Evolutionary conservation across 768 basidiomycete species (phyloP).

Genomic region (Termitomyces heimii): DNA sequence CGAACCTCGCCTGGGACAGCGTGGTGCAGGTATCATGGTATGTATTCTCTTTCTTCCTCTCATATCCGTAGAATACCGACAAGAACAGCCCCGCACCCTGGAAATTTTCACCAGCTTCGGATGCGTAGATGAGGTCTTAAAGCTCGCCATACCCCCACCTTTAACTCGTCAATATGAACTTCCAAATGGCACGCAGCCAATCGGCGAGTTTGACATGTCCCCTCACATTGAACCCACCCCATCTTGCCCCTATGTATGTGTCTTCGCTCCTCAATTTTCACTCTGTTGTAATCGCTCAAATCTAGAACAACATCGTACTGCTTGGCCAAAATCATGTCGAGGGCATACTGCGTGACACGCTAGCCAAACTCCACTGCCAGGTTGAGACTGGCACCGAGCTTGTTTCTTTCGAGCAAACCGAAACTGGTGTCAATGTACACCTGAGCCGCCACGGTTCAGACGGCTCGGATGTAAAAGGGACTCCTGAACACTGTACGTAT

Average conservation of each 20-base stretch:
- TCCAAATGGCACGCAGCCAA: constrained; percentile 20
- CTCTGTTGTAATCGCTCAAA: background rate
- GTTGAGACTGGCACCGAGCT: constrained; percentile 44
- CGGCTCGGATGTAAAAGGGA: constrained; percentile 10
- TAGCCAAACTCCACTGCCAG: constrained; percentile 24
- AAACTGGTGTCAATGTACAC: constrained; percentile 28
- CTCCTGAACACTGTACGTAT: constrained; percentile 22
- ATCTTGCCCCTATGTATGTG: constrained; percentile 27
- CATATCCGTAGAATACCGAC: background rate
- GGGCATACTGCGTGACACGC: constrained; percentile 27
- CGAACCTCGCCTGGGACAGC: constrained; percentile 27
- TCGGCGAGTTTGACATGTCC: constrained; percentile 28
- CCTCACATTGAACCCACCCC: constrained; percentile 23
- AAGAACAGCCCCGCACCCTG: constrained; percentile 33
- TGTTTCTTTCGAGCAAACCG: constrained; percentile 32
- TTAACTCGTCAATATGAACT: constrained; percentile 29
- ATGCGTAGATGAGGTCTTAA: constrained; percentile 29
- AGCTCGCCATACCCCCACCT: constrained; percentile 19
- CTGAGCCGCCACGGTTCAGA: constrained; percentile 20
- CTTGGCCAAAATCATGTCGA: constrained; percentile 33
- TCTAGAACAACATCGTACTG: constrained; percentile 25
- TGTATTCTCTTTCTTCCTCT: background rate
- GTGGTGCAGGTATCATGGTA: constrained; percentile 34
- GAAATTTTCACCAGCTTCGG: constrained; percentile 37
- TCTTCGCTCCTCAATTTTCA: background rate